phyloP scores from a whole-genome alignment of 306 rosid genomes.

The Hylodesmum podocarpum region DNA sequence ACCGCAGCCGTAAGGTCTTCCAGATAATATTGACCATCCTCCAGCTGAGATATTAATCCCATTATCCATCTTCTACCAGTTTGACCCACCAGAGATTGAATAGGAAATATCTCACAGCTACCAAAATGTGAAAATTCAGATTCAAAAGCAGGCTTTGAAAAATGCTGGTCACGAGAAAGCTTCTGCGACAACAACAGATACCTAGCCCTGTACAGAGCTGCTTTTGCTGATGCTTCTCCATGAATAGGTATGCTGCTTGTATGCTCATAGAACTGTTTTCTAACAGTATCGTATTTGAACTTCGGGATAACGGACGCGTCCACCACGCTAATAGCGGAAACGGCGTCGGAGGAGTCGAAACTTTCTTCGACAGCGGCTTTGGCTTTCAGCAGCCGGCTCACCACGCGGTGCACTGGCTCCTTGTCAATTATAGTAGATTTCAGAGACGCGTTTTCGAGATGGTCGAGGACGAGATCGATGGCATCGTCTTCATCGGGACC shows the following conservation, averaged over 20 bases:
- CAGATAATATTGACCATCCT: slow-evolving; percentile 78
- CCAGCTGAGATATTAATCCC: slow-evolving; percentile 82
- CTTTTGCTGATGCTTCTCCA: slow-evolving; percentile 75
- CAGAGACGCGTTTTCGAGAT: too few relatives aligned
- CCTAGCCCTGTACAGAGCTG: slow-evolving; percentile 67
- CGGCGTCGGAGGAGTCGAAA: too few relatives aligned
- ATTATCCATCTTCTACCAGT: slow-evolving; percentile 78
- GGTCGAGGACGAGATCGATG: too few relatives aligned
- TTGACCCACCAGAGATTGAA: slow-evolving; percentile 85
- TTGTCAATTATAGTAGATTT: too few relatives aligned
- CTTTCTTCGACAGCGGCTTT: too few relatives aligned
- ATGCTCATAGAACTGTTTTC: too few relatives aligned
- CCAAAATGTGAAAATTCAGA: slow-evolving; percentile 61
- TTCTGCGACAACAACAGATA: slow-evolving; percentile 71
- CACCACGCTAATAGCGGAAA: too few relatives aligned
- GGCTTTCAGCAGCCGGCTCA: too few relatives aligned
- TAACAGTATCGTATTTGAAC: too few relatives aligned
- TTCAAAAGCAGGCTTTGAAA: slow-evolving; percentile 75
- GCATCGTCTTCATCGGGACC: too few relatives aligned
- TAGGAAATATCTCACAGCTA: slow-evolving; percentile 89
- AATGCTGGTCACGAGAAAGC: slow-evolving; percentile 75
- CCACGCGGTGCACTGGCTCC: too few relatives aligned
- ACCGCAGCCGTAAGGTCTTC: slow-evolving; percentile 82
- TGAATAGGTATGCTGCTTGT: slow-evolving; percentile 58
- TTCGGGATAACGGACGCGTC: too few relatives aligned